phyloP scores from a whole-genome alignment of 2,329 filamentous ascomycete species.

The Ustilaginoidea virens region DNA sequence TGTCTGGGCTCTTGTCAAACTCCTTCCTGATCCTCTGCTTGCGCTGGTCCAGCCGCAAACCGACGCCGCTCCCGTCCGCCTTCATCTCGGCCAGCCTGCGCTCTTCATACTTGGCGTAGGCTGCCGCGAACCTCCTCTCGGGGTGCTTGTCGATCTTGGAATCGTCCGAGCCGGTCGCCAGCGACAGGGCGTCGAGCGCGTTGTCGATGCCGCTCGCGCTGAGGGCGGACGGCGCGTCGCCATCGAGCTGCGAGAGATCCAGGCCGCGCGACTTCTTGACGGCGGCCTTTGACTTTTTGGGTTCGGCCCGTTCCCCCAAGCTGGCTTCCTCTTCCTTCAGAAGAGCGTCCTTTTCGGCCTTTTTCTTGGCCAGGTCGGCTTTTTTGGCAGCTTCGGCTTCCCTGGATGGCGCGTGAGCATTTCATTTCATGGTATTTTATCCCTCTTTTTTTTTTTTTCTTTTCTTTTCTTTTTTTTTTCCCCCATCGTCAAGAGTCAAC shows the following conservation, averaged over 20 bases:
- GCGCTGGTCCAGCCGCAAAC: slow-evolving; percentile 68
- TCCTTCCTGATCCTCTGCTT: slow-evolving; percentile 76
- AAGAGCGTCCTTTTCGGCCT: slow-evolving; percentile 78
- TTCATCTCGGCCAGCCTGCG: slow-evolving; percentile 73
- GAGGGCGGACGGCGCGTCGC: slow-evolving; percentile 42
- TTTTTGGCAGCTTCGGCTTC: slow-evolving; percentile 44
- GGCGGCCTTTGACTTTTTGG: slow-evolving; percentile 54
- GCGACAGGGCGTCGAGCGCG: slow-evolving; percentile 69
- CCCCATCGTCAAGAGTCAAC: no score
- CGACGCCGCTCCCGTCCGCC: slow-evolving; percentile 54
- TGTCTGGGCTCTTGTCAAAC: slow-evolving; percentile 88
- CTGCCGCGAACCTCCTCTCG: slow-evolving; percentile 74
- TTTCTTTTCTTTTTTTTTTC: no score
- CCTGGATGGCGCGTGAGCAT: no score
- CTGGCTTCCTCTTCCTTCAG: slow-evolving; percentile 67
- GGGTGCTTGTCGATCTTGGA: slow-evolving; percentile 77
- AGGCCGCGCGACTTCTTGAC: slow-evolving; percentile 57
- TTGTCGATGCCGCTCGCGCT: slow-evolving; percentile 87
- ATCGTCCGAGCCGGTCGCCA: slow-evolving; percentile 39
- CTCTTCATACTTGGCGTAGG: slow-evolving; percentile 71
- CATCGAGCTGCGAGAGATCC: slow-evolving; percentile 62
- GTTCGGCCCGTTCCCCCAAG: slow-evolving; percentile 37
- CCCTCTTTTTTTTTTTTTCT: no score
- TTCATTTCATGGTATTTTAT: no score
- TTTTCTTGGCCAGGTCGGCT: slow-evolving; percentile 75